Evolutionary conservation across 441 rosid genomes (phyloP).

Genomic region (Jatropha podagrica): DNA sequence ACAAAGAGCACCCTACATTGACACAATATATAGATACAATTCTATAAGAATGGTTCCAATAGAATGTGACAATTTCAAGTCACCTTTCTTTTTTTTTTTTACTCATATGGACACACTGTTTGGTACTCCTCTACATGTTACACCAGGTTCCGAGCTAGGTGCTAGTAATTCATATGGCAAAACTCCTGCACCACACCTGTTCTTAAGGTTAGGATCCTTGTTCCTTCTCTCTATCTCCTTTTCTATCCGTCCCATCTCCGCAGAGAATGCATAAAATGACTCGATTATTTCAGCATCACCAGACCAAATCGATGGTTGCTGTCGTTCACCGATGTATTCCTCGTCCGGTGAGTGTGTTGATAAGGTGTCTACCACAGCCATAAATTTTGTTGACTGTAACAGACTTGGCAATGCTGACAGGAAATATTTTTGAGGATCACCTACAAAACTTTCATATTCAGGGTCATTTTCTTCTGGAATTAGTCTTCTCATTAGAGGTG

Average conservation of each 20-base stretch:
- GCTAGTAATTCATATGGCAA: conserved; percentile 83
- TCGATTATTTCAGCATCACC: conserved; percentile 75
- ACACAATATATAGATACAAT: conserved; percentile 13
- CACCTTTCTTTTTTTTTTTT: neutral
- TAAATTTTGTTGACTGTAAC: conserved; percentile 81
- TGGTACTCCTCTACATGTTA: conserved; percentile 96
- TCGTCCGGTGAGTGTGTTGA: conserved; percentile 96
- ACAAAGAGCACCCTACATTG: neutral
- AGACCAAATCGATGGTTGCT: conserved; percentile 76
- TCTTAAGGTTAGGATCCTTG: conserved; percentile 50
- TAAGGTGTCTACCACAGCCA: conserved; percentile 92
- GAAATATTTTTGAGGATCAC: conserved; percentile 76
- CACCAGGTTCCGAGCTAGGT: conserved; percentile 92
- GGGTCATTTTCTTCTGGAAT: conserved; percentile 76
- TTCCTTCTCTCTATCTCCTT: conserved; percentile 87
- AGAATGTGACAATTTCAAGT: neutral
- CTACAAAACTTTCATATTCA: conserved; percentile 51
- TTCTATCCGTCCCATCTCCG: conserved; percentile 66
- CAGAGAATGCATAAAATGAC: conserved; percentile 68
- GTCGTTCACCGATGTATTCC: conserved; percentile 91
- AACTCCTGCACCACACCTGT: conserved; percentile 97
- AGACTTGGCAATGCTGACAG: conserved; percentile 78
- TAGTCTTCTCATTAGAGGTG: conserved; percentile 77
- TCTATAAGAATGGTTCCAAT: conserved; percentile 9
- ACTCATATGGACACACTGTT: conserved; percentile 85